These are phyloP conservation scores for Candida tunisiensis DNA, from an alignment of 1,139 yeast genomes.

Conservation along the genomic window DNA sequence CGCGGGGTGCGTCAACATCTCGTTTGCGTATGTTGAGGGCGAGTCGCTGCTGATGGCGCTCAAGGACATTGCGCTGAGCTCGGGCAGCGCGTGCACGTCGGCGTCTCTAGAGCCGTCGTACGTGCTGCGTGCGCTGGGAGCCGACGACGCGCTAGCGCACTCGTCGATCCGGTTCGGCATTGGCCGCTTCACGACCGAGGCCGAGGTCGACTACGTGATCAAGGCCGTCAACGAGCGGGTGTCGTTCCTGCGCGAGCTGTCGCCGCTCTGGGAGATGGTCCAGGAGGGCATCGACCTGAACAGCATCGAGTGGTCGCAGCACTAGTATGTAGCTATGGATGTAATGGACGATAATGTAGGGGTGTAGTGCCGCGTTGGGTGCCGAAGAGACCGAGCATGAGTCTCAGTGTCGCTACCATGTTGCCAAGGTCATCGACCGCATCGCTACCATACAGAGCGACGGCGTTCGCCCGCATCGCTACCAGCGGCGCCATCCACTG, in stretches of 20 bases:
- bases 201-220: slow-evolving; percentile 84
- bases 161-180: slow-evolving; percentile 94
- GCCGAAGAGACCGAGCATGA: no score
- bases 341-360: no score
- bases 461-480: no score
- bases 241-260: slow-evolving; percentile 75
- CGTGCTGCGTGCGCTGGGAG: slow-evolving; percentile 91
- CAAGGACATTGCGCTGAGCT: slow-evolving; percentile 87
- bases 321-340: no score
- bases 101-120: slow-evolving; percentile 97
- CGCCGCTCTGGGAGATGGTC: slow-evolving; percentile 98
- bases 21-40: slow-evolving; percentile 96
- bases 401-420: no score
- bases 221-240: slow-evolving; percentile 82
- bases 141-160: slow-evolving; percentile 96
- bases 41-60: slow-evolving; percentile 95
- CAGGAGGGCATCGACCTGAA: slow-evolving; percentile 94
- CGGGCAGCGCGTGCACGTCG: slow-evolving; percentile 99
- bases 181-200: slow-evolving; percentile 95
- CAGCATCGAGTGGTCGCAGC: slow-evolving; percentile 96
- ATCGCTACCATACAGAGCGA: no score
- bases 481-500: no score
- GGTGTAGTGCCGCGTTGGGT: no score
- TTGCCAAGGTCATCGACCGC: no score
- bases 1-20: slow-evolving; percentile 90